Conservation (phyloP, 441 rosid genomes). For the Erysimum cheiri region DNA sequence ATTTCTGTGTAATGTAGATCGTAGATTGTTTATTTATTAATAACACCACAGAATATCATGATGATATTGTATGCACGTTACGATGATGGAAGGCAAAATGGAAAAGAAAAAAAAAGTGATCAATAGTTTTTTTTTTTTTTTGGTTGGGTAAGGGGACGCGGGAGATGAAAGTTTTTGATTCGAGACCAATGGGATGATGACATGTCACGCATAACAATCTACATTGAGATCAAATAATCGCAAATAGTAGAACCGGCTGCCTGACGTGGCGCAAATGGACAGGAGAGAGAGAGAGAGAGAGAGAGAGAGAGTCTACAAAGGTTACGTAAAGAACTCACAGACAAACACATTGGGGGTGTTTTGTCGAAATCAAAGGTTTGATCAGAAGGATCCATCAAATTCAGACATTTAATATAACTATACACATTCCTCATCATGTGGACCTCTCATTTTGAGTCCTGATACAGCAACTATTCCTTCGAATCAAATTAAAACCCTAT, state of each 20-base stretch:
- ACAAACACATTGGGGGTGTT: conserved; percentile 40
- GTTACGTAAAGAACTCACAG: conserved; percentile 39
- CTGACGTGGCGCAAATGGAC: conserved; percentile 40
- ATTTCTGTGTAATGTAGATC: neutral
- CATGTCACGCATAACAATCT: conserved; percentile 37
- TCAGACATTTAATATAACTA: conserved; percentile 31
- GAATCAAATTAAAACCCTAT: conserved; percentile 32
- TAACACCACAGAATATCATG: too few relatives aligned
- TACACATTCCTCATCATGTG: conserved; percentile 37
- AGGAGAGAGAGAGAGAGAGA: neutral
- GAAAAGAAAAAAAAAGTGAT: neutral
- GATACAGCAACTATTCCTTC: conserved; percentile 44
- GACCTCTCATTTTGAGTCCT: conserved; percentile 39
- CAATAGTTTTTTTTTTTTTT: conserved; percentile 16
- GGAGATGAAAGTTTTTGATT: conserved; percentile 42
- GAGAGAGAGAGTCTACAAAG: conserved; percentile 30
- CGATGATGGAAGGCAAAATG: neutral
- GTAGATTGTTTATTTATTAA: too few relatives aligned
- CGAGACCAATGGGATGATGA: conserved; percentile 20
- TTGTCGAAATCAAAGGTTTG: conserved; percentile 42
- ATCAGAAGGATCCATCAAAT: conserved; percentile 36
- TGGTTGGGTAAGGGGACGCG: conserved; percentile 39
- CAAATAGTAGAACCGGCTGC: conserved; percentile 29
- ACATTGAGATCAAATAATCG: conserved; percentile 42
- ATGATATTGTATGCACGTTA: conserved; percentile 20